Conservation (phyloP, 345 rosid genomes). For the Acer saccharum region DNA sequence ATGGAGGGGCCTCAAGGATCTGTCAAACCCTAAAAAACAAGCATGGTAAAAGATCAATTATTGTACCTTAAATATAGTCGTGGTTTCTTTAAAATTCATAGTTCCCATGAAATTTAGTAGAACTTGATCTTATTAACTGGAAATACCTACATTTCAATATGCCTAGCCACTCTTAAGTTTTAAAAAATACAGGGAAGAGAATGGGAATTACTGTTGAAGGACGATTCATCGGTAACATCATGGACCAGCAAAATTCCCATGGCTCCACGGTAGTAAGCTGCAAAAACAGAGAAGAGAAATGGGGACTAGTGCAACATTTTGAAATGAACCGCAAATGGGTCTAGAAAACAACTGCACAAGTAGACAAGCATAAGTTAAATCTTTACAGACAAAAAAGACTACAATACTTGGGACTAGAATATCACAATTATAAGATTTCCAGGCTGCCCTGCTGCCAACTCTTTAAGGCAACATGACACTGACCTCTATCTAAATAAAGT, state of each 20-base stretch:
- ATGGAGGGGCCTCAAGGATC: constrained; percentile 35
- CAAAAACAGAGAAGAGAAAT: constrained; percentile 12
- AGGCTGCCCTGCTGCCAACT: not conserved
- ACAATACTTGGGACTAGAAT: not conserved
- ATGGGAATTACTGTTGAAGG: constrained; percentile 67
- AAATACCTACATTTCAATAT: constrained; percentile 44
- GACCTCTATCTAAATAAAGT: not conserved
- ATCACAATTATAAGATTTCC: not conserved
- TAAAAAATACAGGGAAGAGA: constrained; percentile 16
- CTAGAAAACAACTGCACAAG: not conserved
- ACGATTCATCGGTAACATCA: constrained; percentile 90
- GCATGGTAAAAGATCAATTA: constrained; percentile 6
- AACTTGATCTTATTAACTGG: not conserved
- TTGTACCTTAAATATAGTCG: not conserved
- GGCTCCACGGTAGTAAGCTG: constrained; percentile 92
- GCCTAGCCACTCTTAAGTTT: not conserved
- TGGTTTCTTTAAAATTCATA: constrained; percentile 1
- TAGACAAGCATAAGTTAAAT: not conserved
- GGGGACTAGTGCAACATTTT: not conserved
- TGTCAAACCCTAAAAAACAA: constrained; percentile 16
- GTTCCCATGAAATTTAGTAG: not conserved
- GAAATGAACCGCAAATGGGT: not conserved
- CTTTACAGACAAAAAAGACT: not conserved
- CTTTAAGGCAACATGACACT: not conserved
- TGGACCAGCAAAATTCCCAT: constrained; percentile 91